Evolutionary conservation across 805 yeast species (phyloP).

Genomic region (Wickerhamia fluorescens): DNA sequence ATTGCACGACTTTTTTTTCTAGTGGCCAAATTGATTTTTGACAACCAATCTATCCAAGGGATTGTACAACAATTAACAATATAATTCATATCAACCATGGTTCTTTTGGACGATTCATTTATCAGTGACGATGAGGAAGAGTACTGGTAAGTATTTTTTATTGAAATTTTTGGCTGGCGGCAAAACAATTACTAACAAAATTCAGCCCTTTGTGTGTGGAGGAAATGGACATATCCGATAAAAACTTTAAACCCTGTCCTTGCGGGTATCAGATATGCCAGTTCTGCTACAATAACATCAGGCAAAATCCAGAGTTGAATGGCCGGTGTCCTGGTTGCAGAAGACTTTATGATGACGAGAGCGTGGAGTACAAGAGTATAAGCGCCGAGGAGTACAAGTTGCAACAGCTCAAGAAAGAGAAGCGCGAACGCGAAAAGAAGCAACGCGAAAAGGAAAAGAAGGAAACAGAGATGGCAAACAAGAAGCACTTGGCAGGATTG

Average conservation of each 20-base stretch:
- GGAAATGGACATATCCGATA: constrained; percentile 94
- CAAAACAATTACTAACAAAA: constrained; percentile 13
- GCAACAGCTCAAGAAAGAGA: constrained; percentile 74
- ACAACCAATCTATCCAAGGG: no score
- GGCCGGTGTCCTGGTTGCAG: constrained; percentile 98
- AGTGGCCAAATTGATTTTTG: no score
- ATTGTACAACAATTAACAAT: no score
- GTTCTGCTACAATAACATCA: constrained; percentile 93
- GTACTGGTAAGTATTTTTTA: constrained; percentile 40
- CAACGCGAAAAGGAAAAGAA: constrained; percentile 87
- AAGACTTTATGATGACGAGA: constrained; percentile 85
- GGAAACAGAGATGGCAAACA: constrained; percentile 76
- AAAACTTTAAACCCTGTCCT: constrained; percentile 97
- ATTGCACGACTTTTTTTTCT: no score
- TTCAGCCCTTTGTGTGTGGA: constrained; percentile 89
- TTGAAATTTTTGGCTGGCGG: not conserved
- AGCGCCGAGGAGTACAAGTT: constrained; percentile 81
- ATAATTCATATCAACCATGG: no score
- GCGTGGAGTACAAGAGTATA: constrained; percentile 77
- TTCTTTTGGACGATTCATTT: constrained; percentile 44
- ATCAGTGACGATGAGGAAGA: constrained; percentile 79
- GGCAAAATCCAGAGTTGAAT: constrained; percentile 90
- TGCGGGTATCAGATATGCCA: constrained; percentile 99
- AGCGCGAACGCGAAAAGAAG: constrained; percentile 74
- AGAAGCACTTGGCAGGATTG: constrained; percentile 92